These are phyloP conservation scores for Epicoccum sorghinum DNA, from an alignment of 2,329 filamentous ascomycete genomes.

Conservation along the genomic window DNA sequence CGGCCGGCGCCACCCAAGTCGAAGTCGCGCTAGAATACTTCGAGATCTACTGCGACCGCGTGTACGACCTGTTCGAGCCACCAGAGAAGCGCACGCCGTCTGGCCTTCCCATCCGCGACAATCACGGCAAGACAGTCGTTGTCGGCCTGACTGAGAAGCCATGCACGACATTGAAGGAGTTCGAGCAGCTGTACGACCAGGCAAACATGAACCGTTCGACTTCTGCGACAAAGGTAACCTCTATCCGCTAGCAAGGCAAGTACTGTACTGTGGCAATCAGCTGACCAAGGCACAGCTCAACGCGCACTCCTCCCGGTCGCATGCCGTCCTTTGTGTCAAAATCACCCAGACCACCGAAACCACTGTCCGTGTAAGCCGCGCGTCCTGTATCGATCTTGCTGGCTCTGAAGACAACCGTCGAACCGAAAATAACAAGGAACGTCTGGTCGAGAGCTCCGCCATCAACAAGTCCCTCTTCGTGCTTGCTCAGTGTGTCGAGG, in stretches of 20 bases:
- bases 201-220: constrained; percentile 90
- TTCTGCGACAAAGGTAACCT: constrained; percentile 75
- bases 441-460: constrained; percentile 90
- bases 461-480: constrained; percentile 99
- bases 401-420: constrained; percentile 94
- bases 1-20: constrained; percentile 71
- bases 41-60: constrained; percentile 96
- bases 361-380: constrained; percentile 75
- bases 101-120: constrained; percentile 82
- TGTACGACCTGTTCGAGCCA: constrained; percentile 87
- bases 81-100: constrained; percentile 83
- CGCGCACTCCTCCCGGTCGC: constrained; percentile 85
- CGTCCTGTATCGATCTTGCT: constrained; percentile 91
- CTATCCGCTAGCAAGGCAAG: no score
- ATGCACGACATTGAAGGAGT: constrained; percentile 86
- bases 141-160: constrained; percentile 83
- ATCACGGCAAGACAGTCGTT: constrained; percentile 84
- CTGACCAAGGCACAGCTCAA: constrained; percentile 64
- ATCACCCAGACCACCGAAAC: constrained; percentile 75
- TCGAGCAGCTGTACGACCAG: constrained; percentile 87
- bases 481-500: constrained; percentile 91
- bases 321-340: constrained; percentile 90
- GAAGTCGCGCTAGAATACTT: constrained; percentile 85
- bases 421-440: constrained; percentile 91
- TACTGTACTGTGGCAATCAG: no score